Evolutionary conservation across 2,329 filamentous ascomycete genomes (phyloP), one percentile per base, ranked within the genome.

Genomic region (Aspergillus sp.): DNA sequence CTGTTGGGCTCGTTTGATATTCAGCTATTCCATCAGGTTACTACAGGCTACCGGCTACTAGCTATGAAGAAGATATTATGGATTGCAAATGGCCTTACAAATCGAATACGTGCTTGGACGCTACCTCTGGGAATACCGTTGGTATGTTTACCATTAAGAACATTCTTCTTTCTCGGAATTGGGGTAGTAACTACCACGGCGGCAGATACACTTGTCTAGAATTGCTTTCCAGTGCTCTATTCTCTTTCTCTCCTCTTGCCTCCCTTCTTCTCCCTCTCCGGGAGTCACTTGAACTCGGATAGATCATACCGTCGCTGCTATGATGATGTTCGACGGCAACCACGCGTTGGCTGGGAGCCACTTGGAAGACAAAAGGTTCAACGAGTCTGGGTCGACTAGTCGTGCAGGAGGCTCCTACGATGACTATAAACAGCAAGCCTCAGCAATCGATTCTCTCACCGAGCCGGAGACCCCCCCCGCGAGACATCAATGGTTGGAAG

Each of bases 381-480:
- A 39, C 12, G 36, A 39, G 36, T 39, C 36, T 16, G 14, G 36
- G 12, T 12, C 31, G 10, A 32, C 10, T 32, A 12, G 31, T 32
- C 31, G 31, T 12, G 31, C 31, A 32, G 31, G 12, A 5, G 36
- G 6, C 3, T 16, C 12, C 14, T 39, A 14, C 36, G 36, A 39
- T 39, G 32, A 39, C 14, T 14, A 39, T 5, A 39, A 39, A 16
- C 36, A 14, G 14, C 11, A 6, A 39, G 1, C 14, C 6, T 5
- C 36, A 39, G 36, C 36, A 16, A 39, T 16, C 14, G 36, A 39
- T 39, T 2, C 36, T 16, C 36, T 39, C 14, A 14, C 36, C 36
- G 12, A 39, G 52, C 51, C 57, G 26, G 39, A 55, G 52, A n/a
- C 52, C 36, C 29, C 29, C n/a, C 32, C 57, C 57, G 55, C 11